phyloP scores from a whole-genome alignment of 257 asterid genomes.

The Nicotiana tomentosiformis region DNA sequence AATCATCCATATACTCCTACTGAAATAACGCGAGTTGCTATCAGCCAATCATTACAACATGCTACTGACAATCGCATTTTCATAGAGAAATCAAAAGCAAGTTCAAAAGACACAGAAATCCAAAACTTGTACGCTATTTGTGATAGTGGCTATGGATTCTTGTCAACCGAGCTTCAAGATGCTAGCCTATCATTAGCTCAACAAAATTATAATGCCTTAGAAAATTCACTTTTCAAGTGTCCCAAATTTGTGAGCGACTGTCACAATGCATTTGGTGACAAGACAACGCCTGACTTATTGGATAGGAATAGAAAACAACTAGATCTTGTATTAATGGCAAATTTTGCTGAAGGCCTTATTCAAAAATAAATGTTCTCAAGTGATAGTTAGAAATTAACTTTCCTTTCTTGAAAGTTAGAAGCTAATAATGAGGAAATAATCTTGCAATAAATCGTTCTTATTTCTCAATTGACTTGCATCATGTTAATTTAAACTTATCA shows the following conservation, averaged over 20 bases:
- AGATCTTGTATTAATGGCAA: not conserved
- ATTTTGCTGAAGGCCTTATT: not conserved
- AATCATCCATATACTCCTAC: not conserved
- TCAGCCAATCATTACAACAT: not conserved
- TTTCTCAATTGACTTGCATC: not conserved
- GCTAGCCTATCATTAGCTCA: not conserved
- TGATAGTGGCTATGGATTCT: not conserved
- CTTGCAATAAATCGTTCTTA: not conserved
- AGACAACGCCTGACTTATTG: not conserved
- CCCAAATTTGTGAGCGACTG: not conserved
- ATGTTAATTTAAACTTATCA: not conserved
- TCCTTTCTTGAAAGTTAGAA: not conserved
- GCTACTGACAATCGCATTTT: not conserved
- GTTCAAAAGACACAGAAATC: not conserved
- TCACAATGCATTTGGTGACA: not conserved
- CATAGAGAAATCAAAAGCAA: not conserved
- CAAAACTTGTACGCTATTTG: not conserved
- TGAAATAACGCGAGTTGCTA: not conserved
- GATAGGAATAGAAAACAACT: not conserved
- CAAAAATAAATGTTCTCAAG: not conserved
- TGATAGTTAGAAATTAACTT: not conserved
- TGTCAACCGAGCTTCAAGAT: not conserved
- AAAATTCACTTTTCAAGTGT: not conserved
- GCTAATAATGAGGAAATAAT: not conserved
- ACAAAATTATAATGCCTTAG: not conserved